Evolutionary conservation across 306 rosid species (phyloP).

Genomic region (Begonia masoniana): DNA sequence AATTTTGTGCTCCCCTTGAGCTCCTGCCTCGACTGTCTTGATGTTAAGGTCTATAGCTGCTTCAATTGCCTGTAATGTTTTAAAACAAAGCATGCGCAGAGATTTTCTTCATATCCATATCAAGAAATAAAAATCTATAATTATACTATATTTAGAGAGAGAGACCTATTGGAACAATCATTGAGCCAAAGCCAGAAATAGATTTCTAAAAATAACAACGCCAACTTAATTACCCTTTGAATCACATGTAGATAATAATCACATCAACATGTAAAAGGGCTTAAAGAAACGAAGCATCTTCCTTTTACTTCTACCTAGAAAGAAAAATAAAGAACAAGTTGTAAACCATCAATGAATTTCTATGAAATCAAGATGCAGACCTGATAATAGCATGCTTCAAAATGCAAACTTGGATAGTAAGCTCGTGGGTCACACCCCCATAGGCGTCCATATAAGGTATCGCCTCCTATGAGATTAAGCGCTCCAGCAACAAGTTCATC

Average conservation of each 20-base stretch:
- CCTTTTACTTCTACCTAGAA: neutral
- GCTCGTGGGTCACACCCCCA: constrained; percentile 78
- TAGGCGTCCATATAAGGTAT: constrained; percentile 78
- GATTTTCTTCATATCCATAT: too few relatives aligned
- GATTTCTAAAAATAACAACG: too few relatives aligned
- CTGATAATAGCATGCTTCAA: constrained; percentile 99
- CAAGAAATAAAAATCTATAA: too few relatives aligned
- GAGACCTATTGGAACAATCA: too few relatives aligned
- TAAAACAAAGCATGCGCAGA: neutral
- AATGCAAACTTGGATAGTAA: constrained; percentile 81
- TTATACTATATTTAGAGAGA: too few relatives aligned
- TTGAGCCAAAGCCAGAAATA: too few relatives aligned
- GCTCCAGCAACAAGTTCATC: constrained; percentile 89
- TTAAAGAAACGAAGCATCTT: too few relatives aligned
- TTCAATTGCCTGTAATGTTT: constrained; percentile 67
- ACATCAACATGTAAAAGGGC: too few relatives aligned
- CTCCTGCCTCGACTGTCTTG: constrained; percentile 89
- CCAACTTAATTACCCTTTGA: too few relatives aligned
- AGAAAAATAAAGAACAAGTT: constrained; percentile 1
- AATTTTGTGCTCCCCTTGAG: constrained; percentile 98
- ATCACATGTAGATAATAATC: too few relatives aligned
- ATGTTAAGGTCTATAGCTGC: constrained; percentile 88
- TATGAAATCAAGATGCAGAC: constrained; percentile 15
- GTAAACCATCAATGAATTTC: neutral
- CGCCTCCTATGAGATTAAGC: constrained; percentile 92